These are phyloP conservation scores for Solanum megistacrolobum DNA, from an alignment of 257 asterid species.

Conservation along the genomic window DNA sequence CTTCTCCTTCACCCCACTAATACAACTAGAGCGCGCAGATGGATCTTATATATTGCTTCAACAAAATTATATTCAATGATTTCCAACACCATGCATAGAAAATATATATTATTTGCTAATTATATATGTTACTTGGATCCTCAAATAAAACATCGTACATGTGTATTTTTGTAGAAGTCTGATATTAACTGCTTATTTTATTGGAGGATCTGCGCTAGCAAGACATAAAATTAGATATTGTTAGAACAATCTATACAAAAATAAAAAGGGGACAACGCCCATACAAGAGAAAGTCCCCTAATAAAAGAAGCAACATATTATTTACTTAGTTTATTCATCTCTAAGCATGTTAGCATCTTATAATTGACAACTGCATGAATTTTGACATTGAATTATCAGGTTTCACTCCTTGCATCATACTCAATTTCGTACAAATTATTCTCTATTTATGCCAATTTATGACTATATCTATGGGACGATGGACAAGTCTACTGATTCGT, in stretches of 20 bases:
- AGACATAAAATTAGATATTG: not conserved
- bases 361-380: not conserved
- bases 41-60: no score
- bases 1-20: not conserved
- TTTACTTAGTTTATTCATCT: not conserved
- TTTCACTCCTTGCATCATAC: conserved; percentile 64
- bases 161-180: not conserved
- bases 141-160: not conserved
- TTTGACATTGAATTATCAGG: conserved; percentile 15
- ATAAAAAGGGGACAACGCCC: not conserved
- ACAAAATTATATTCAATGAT: no score
- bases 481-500: conserved; percentile 31
- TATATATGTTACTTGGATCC: not conserved
- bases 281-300: not conserved
- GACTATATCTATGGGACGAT: conserved; percentile 44
- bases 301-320: not conserved
- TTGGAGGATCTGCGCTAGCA: not conserved
- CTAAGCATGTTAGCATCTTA: not conserved
- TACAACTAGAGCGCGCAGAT: no score
- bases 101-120: not conserved
- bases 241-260: not conserved
- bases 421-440: conserved; percentile 52
- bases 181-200: not conserved
- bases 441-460: conserved; percentile 55
- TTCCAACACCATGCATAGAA: not conserved